phyloP scores from a whole-genome alignment of 1,139 yeast genomes.

The Ogataea hybrid region DNA sequence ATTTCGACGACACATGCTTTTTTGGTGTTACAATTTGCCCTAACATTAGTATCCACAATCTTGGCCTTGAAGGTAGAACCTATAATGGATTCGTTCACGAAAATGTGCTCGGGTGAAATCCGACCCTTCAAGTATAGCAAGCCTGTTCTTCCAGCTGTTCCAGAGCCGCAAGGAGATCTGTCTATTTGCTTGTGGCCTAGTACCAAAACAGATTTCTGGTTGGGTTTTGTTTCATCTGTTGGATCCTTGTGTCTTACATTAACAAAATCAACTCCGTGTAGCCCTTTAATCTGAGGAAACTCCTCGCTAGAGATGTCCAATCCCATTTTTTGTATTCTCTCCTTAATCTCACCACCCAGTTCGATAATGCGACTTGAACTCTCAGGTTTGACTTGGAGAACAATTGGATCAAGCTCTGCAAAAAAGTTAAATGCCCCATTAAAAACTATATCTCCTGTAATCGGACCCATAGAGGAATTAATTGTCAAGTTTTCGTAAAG shows the following conservation, averaged over 20 bases:
- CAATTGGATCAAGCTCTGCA: slow-evolving; percentile 14
- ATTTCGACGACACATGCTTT: slow-evolving; percentile 26
- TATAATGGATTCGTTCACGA: slow-evolving; percentile 27
- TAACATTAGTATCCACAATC: slow-evolving; percentile 17
- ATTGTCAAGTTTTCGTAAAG: slow-evolving; percentile 19
- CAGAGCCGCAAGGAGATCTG: slow-evolving; percentile 30
- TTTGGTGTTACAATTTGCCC: slow-evolving; percentile 20
- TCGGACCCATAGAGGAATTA: slow-evolving; percentile 19
- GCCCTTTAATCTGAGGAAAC: slow-evolving; percentile 24
- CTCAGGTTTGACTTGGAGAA: slow-evolving; percentile 16
- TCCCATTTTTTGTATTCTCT: slow-evolving; percentile 8
- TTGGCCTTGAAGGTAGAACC: slow-evolving; percentile 24
- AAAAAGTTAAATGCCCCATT: slow-evolving; percentile 30
- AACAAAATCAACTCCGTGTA: slow-evolving; percentile 25
- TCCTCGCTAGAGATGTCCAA: slow-evolving; percentile 22
- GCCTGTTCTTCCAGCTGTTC: slow-evolving; percentile 29
- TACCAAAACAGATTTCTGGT: slow-evolving; percentile 23
- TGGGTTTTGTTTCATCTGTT: slow-evolving; percentile 13
- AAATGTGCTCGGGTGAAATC: slow-evolving; percentile 7
- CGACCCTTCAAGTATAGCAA: slow-evolving; percentile 21
- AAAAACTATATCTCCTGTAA: slow-evolving; percentile 29
- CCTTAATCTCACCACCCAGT: slow-evolving; percentile 25
- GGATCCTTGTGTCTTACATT: slow-evolving; percentile 12
- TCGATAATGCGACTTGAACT: slow-evolving; percentile 19
- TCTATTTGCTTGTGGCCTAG: slow-evolving; percentile 29